Evolutionary conservation across 1,284 basidiomycete genomes (phyloP).

Genomic region (Rhodotorula glutinis): DNA sequence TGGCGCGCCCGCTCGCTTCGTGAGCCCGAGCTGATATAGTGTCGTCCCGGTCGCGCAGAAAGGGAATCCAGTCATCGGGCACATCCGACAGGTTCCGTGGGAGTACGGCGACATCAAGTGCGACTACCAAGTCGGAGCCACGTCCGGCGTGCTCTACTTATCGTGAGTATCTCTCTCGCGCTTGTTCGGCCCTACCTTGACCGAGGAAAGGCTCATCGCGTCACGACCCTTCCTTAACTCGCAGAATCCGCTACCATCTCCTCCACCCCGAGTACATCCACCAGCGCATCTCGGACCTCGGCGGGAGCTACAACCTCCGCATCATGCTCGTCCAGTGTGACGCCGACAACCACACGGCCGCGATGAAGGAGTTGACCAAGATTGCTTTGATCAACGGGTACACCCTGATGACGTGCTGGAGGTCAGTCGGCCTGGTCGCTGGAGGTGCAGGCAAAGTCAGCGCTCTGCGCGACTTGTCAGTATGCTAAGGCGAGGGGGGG

Average conservation of each 20-base stretch:
- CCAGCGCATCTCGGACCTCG: slow-evolving; percentile 80
- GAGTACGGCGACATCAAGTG: slow-evolving; percentile 92
- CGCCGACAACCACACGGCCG: slow-evolving; percentile 83
- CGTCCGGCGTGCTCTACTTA: slow-evolving; percentile 85
- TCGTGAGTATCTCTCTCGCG: slow-evolving; percentile 56
- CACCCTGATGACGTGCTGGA: slow-evolving; percentile 89
- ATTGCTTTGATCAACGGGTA: slow-evolving; percentile 78
- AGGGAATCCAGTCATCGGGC: slow-evolving; percentile 80
- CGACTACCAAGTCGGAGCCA: slow-evolving; percentile 94
- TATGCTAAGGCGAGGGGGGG: background rate
- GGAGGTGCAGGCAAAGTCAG: too few relatives aligned
- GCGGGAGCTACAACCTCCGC: slow-evolving; percentile 73
- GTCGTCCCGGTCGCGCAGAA: slow-evolving; percentile 54
- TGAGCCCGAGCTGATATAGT: background rate
- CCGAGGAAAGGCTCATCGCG: too few relatives aligned
- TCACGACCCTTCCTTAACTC: too few relatives aligned
- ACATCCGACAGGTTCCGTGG: slow-evolving; percentile 82
- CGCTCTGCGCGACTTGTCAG: too few relatives aligned
- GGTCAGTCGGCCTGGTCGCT: slow-evolving; percentile 56
- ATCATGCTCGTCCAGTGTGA: slow-evolving; percentile 91
- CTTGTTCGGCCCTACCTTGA: background rate
- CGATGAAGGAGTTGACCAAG: slow-evolving; percentile 90
- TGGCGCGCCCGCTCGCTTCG: background rate
- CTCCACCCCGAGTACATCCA: slow-evolving; percentile 97
- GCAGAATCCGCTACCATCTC: slow-evolving; percentile 87